Base-by-base conservation (phyloP, 306 rosid genomes). In the Gillenia trifoliata region DNA sequence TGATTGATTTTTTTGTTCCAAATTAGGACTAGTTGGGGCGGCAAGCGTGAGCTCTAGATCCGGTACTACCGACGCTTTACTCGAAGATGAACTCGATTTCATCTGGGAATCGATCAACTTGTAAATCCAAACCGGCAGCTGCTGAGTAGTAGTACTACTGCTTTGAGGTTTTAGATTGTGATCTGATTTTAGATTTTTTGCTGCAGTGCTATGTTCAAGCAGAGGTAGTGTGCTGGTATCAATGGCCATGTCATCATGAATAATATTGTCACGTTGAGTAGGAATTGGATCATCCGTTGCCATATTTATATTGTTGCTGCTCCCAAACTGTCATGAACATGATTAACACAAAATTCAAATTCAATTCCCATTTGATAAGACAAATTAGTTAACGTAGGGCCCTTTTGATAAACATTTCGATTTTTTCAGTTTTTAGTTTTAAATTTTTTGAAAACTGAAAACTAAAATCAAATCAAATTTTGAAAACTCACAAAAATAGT, bases 31-130 rank as follows among this genome's bases (percentile, higher is more conserved):
- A 17, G 87, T 86, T 13, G 91, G 91, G 6, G 80, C 84, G 1
- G 96, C 93, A 63, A 93, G 96, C 55, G 88, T 91, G 64, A 93
- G 96, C 66, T 91, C 92, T 74, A 91, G 83, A 83, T 91, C 82
- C 64, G 75, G 86, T 23, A 41, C 81, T 49, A 84, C 79, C 49
- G 81, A 68, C 59, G 67, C 73, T 73, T 47, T 17, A 47, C 52
- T 47, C 7, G 85, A 15, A 31, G 79, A 38, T 50, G 43, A 67
- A 45, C 29, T 60, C 15, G 81, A 41, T 47, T 80, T 84, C 75
- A 78, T 71, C 73, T 73, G 84, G 41, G 79, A 77, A 80, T 78
- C 80, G 26, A 81, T 50, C 73, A 86, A 60, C 12, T 86, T 84
- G 74, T 71, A 82, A 52, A 71, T 64, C 92, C 89, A 87, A 50